phyloP scores from a whole-genome alignment of 768 basidiomycete species.

The Trametes elegans region DNA sequence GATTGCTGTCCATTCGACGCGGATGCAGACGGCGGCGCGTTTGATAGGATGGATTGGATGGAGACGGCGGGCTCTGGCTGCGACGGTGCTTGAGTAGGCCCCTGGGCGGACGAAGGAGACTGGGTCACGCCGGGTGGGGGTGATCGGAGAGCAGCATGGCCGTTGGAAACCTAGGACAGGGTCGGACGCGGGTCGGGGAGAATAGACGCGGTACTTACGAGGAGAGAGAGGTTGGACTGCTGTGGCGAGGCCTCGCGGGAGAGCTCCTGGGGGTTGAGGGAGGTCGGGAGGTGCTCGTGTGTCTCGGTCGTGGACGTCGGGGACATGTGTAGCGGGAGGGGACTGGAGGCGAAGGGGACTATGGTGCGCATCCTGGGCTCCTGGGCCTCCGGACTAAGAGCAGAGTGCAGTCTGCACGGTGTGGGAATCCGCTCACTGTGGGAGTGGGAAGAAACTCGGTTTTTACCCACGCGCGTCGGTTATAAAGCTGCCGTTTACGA shows the following conservation, averaged over 20 bases:
- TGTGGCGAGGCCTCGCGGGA: slow-evolving; percentile 45
- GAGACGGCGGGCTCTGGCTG: slow-evolving; percentile 6
- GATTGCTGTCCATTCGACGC: slow-evolving; percentile 9
- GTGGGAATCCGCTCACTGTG: slow-evolving; percentile 44
- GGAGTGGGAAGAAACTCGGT: slow-evolving; percentile 44
- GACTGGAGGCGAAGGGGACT: slow-evolving; percentile 35
- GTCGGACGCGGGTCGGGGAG: slow-evolving; percentile 29
- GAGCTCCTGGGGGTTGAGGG: slow-evolving; percentile 47
- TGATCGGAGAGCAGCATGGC: slow-evolving; percentile 29
- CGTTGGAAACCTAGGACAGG: slow-evolving; percentile 36
- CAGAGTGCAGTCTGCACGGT: slow-evolving; percentile 25
- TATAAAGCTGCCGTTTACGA: slow-evolving; percentile 30
- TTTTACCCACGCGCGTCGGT: slow-evolving; percentile 33
- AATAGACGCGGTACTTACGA: slow-evolving; percentile 33
- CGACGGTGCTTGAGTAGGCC: slow-evolving; percentile 3
- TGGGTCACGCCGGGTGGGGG: slow-evolving; percentile 23
- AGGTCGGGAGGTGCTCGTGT: slow-evolving; percentile 32
- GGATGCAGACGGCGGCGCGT: slow-evolving; percentile 1
- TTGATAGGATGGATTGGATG: slow-evolving; percentile 11
- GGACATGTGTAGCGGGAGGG: slow-evolving; percentile 42
- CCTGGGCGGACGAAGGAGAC: background rate
- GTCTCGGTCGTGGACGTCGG: slow-evolving; percentile 33
- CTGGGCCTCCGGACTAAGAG: slow-evolving; percentile 18
- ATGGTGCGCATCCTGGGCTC: slow-evolving; percentile 26
- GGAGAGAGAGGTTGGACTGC: slow-evolving; percentile 41